A percentile compares a stretch with the other conserved stretches of the same genome.
These are phyloP conservation scores for Monocercomonoides exilis DNA, from an alignment of 78 protist species.

Conservation along the genomic window DNA sequence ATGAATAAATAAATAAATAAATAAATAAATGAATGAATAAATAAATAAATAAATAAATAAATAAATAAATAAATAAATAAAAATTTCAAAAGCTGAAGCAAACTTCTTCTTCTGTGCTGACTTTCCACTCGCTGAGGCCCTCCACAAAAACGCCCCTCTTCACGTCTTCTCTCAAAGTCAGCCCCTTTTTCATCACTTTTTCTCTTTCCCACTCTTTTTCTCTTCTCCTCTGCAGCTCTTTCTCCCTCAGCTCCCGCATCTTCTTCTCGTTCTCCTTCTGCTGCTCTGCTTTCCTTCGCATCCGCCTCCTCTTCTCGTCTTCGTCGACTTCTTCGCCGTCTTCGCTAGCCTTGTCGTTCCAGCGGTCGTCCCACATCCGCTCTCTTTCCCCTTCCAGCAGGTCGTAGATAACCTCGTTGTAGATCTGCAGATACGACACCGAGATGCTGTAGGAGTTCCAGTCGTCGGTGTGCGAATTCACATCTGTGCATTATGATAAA, in stretches of 20 bases:
- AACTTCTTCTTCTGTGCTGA: no score
- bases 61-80: no score
- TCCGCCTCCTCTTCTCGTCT: not conserved
- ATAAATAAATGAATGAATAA: no score
- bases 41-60: no score
- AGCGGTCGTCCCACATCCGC: conserved; percentile 21
- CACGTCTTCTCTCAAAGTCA: not conserved
- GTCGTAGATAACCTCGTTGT: conserved; percentile 49
- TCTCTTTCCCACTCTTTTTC: not conserved
- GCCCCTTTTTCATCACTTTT: not conserved
- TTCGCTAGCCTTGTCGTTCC: conserved; percentile 52
- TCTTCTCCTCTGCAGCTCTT: not conserved
- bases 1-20: no score
- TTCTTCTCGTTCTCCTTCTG: not conserved
- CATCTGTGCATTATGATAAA: no score
- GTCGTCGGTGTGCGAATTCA: no score
- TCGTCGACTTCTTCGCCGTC: not conserved
- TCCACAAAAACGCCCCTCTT: conserved; percentile 44
- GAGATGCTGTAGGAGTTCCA: conserved; percentile 27
- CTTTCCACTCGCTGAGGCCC: conserved; percentile 64
- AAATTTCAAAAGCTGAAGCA: no score
- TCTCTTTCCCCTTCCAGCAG: conserved; percentile 54
- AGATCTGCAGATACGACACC: conserved; percentile 51
- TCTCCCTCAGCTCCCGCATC: not conserved
- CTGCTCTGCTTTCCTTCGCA: not conserved